A percentile compares a stretch with the other conserved stretches of the same genome.
Conservation (phyloP, 2,329 filamentous ascomycete genomes). For the Scorias spongiosa region DNA sequence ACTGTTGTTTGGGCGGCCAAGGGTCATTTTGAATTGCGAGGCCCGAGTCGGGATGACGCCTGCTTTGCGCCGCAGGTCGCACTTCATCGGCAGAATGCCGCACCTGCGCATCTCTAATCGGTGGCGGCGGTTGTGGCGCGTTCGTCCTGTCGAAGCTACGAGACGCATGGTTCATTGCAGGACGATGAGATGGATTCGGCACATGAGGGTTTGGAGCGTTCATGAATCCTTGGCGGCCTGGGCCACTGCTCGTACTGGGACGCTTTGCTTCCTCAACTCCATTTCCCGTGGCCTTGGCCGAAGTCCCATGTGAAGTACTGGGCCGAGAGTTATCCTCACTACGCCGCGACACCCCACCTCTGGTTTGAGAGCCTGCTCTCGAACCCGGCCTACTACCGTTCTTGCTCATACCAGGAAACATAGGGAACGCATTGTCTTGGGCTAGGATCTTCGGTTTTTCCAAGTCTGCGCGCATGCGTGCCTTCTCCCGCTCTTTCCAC, state of each 20-base stretch:
- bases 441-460: constrained; percentile 14
- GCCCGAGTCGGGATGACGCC: neutral
- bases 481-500: constrained; percentile 19
- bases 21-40: too few relatives aligned
- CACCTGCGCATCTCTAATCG: neutral
- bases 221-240: neutral
- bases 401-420: constrained; percentile 20
- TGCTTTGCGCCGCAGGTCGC: neutral
- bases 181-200: neutral
- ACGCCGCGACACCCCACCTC: neutral
- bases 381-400: neutral
- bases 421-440: constrained; percentile 34
- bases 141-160: neutral
- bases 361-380: neutral
- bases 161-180: neutral
- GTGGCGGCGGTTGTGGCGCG: neutral
- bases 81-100: neutral
- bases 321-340: neutral
- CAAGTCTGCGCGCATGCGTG: constrained; percentile 14
- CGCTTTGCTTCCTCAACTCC: constrained; percentile 7
- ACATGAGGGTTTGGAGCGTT: neutral
- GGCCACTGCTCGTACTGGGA: neutral
- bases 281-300: constrained; percentile 2
- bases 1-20: too few relatives aligned
- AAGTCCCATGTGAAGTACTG: neutral